Evolutionary conservation across 768 basidiomycete species (phyloP), one percentile per base, ranked within the genome.

Genomic region (Termitomyces sp.): DNA sequence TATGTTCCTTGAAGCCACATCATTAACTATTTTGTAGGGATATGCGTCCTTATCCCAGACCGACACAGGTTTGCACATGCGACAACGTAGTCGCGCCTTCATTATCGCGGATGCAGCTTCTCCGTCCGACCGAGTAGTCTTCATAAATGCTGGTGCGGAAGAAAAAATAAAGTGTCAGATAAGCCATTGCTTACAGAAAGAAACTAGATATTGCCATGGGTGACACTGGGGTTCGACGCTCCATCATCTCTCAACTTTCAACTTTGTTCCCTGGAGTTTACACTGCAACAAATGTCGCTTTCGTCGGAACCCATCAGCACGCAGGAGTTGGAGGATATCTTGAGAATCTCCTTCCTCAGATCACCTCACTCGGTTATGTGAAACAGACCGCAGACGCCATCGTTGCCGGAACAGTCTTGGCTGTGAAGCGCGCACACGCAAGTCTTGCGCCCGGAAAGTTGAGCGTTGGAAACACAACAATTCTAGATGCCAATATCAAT

Each of bases 261-360:
- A 58, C 74, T 10, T 69, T 77, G 41, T 88, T 79, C 63, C 82
- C 85, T 1, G 82, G 81, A 0, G 56, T 90, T 1, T 92, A 91
- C 69, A 81, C 75, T 11, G 71, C 85, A 58, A 73, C 72, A n/a
- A 92, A 92, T 60, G 80, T 88, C 53, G 89, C 89, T 2, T 83
- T 91, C 57, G 81, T 85, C 23, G 81, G 84, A 45, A 91, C 89
- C 0, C 89, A 92, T 62, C 80, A 83, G 59, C 90, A 92, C 66
- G 74, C 85, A 0, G 89, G 88, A 15, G 89, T 89, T 25, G 89
- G 88, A 18, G 88, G 88, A 0, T 91, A 90, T 69, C 73, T 87
- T 42, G 88, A 91, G 73, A 81, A 90, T 62, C 76, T 91, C 27
- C 80, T 92, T 27, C 88, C 88, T 0, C 89, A 91, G 64, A 57